Evolutionary conservation across 1,139 yeast species (phyloP).

Genomic region (Pichia norvegensis): DNA sequence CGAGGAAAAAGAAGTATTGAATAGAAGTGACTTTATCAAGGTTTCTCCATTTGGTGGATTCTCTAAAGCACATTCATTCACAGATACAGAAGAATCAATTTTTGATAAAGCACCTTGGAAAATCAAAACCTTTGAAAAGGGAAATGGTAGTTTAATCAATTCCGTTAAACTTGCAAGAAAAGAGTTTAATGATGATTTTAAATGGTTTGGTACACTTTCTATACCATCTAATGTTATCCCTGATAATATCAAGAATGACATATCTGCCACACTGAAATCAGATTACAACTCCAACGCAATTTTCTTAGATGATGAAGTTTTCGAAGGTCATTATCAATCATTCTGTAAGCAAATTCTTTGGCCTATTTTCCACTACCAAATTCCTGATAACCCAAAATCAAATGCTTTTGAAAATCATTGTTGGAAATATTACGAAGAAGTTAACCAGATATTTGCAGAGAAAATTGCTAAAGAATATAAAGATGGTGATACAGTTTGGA

Average conservation of each 20-base stretch:
- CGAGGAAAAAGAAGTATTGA: conserved; percentile 10
- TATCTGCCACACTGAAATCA: conserved; percentile 36
- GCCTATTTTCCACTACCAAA: conserved; percentile 96
- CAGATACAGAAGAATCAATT: conserved; percentile 39
- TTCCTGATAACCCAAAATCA: conserved; percentile 90
- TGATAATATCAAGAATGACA: conserved; percentile 41
- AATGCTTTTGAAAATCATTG: conserved; percentile 94
- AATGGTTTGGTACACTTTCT: conserved; percentile 87
- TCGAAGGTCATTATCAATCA: conserved; percentile 82
- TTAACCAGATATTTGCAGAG: conserved; percentile 78
- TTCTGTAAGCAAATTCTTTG: conserved; percentile 91
- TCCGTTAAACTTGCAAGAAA: conserved; percentile 62
- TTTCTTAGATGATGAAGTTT: conserved; percentile 66
- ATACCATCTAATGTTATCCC: conserved; percentile 85
- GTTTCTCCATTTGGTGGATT: conserved; percentile 76
- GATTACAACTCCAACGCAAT: conserved; percentile 59
- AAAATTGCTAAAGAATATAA: conserved; percentile 56
- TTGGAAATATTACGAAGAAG: conserved; percentile 72
- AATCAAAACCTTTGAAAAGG: conserved; percentile 60
- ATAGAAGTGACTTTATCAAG: conserved; percentile 17
- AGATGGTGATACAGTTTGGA: conserved; percentile 74
- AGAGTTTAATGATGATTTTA: conserved; percentile 37
- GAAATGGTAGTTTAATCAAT: conserved; percentile 83
- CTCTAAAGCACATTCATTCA: conserved; percentile 46
- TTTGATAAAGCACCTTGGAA: conserved; percentile 74